A percentile compares a stretch with the other conserved stretches of the same genome.
Evolutionary conservation across 2,329 filamentous ascomycete genomes (phyloP).

Genomic region (Colletotrichum acutatum): DNA sequence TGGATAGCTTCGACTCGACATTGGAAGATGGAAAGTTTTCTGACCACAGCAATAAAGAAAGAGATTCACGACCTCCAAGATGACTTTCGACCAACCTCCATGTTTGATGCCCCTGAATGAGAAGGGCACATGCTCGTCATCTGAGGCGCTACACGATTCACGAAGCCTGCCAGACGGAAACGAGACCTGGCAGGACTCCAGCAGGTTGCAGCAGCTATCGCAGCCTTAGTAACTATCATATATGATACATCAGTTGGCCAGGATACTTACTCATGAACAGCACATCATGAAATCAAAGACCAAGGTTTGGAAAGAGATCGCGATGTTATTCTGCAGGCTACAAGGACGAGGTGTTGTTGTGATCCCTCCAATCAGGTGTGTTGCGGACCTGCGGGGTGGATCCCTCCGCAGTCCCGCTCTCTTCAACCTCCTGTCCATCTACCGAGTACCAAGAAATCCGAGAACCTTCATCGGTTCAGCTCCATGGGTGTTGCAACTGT

Average conservation of each 20-base stretch:
- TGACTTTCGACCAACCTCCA: too few relatives aligned
- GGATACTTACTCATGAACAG: not conserved
- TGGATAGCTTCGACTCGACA: not conserved
- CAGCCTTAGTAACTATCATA: not conserved
- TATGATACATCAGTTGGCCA: not conserved
- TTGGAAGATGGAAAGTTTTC: not conserved
- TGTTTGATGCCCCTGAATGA: not conserved
- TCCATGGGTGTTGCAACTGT: too few relatives aligned
- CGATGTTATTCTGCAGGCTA: not conserved
- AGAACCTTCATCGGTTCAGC: not conserved
- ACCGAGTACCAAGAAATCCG: not conserved
- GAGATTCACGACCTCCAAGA: not conserved
- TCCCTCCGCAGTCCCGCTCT: conserved; percentile 18
- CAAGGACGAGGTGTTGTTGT: conserved; percentile 2
- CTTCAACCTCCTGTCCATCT: not conserved
- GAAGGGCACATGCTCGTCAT: not conserved
- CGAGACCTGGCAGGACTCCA: not conserved
- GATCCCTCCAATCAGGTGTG: not conserved
- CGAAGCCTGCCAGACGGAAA: not conserved
- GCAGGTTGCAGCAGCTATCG: not conserved
- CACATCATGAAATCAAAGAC: not conserved
- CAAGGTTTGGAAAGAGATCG: not conserved
- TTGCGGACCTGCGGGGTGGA: conserved; percentile 17
- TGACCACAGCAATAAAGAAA: not conserved
- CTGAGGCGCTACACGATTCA: not conserved